phyloP scores from a whole-genome alignment of 2,329 filamentous ascomycete genomes.

The Colletotrichum costaricense region DNA sequence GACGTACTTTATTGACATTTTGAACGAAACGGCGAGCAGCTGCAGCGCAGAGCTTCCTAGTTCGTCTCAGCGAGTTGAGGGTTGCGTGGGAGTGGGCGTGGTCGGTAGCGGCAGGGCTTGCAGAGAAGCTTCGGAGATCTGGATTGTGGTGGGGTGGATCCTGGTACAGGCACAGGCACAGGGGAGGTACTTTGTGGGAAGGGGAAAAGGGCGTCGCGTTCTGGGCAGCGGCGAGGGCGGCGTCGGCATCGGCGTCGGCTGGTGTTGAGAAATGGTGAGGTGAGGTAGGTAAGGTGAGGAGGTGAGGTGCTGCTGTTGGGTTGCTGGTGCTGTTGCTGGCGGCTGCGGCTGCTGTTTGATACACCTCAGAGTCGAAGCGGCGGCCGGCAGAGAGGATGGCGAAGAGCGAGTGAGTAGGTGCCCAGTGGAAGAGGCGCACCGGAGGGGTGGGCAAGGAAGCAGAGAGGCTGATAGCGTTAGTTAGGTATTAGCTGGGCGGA shows the following conservation, averaged over 20 bases:
- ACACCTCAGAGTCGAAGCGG: slow-evolving; percentile 11
- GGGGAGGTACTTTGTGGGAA: slow-evolving; percentile 33
- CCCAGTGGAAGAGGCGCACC: neutral
- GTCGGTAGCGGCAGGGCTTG: slow-evolving; percentile 37
- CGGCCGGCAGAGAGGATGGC: slow-evolving; percentile 11
- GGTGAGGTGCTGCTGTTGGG: slow-evolving; percentile 8
- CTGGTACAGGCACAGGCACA: slow-evolving; percentile 30
- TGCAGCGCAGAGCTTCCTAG: slow-evolving; percentile 37
- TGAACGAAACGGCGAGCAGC: slow-evolving; percentile 32
- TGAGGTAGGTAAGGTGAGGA: no score
- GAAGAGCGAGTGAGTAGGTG: neutral
- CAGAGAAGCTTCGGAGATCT: slow-evolving; percentile 39
- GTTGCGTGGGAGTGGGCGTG: slow-evolving; percentile 35
- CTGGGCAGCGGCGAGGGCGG: slow-evolving; percentile 33
- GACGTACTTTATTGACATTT: slow-evolving; percentile 68
- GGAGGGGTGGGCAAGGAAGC: slow-evolving; percentile 2
- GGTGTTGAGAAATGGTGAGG: neutral
- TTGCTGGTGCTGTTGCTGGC: slow-evolving; percentile 13
- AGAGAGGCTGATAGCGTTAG: slow-evolving; percentile 28
- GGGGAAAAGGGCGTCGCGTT: slow-evolving; percentile 30
- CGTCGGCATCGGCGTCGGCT: slow-evolving; percentile 19
- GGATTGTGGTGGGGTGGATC: slow-evolving; percentile 38
- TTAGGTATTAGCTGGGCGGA: slow-evolving; percentile 17
- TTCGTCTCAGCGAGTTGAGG: slow-evolving; percentile 37
- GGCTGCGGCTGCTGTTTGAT: slow-evolving; percentile 22